Evolutionary conservation across 345 rosid genomes (phyloP).

Genomic region (Raphanus raphanistrum): DNA sequence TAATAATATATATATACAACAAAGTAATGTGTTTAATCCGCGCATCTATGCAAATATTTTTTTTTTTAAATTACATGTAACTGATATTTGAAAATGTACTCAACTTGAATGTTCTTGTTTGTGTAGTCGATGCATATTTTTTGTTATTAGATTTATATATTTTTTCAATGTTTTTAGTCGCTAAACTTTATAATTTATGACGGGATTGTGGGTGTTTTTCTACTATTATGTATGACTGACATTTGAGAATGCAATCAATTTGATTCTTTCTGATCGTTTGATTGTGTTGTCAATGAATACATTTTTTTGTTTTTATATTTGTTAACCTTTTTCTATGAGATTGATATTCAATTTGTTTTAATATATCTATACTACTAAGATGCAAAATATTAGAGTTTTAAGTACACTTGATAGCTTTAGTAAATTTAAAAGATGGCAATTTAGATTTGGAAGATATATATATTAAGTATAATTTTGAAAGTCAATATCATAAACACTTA

Average conservation of each 20-base stretch:
- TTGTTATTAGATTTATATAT: not conserved
- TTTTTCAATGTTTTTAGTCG: not conserved
- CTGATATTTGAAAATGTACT: not conserved
- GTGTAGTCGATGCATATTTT: not conserved
- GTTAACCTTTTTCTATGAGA: not conserved
- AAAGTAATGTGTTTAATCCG: not conserved
- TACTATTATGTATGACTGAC: too few species aligned
- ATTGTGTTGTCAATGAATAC: too few species aligned
- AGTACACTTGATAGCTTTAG: not conserved
- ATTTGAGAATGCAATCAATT: too few species aligned
- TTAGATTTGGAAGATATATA: too few species aligned
- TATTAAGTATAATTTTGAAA: too few species aligned
- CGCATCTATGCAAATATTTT: not conserved
- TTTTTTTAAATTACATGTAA: not conserved
- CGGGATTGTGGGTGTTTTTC: not conserved
- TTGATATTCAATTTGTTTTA: not conserved
- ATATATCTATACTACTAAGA: not conserved
- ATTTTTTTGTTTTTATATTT: too few species aligned
- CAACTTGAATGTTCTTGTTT: not conserved
- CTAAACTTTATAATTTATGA: not conserved
- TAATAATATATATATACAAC: too few species aligned
- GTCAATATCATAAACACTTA: too few species aligned
- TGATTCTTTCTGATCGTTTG: too few species aligned
- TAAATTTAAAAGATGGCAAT: too few species aligned
- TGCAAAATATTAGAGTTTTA: not conserved